Evolutionary conservation across 2,329 filamentous ascomycete genomes (phyloP).

Genomic region (Elsinoe fawcettii): DNA sequence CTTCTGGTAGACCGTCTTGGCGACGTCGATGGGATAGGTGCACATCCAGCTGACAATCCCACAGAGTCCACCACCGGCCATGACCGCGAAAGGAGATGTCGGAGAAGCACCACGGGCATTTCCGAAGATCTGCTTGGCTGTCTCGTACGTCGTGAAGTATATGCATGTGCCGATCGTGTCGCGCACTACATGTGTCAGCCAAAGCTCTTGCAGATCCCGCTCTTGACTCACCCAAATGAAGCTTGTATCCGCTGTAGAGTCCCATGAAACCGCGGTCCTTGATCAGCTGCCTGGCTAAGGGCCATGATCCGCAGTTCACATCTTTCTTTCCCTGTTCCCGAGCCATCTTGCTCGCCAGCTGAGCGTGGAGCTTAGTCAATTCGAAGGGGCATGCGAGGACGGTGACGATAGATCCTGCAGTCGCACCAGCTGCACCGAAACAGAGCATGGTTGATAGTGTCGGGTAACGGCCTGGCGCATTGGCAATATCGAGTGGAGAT

Average conservation of each 20-base stretch:
- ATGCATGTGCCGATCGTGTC: slow-evolving; percentile 77
- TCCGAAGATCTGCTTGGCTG: slow-evolving; percentile 71
- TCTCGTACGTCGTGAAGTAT: slow-evolving; percentile 87
- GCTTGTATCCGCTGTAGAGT: slow-evolving; percentile 70
- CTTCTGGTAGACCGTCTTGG: slow-evolving; percentile 78
- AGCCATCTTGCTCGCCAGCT: slow-evolving; percentile 72
- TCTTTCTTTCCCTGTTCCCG: slow-evolving; percentile 23
- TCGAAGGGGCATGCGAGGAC: slow-evolving; percentile 81
- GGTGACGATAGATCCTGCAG: slow-evolving; percentile 71
- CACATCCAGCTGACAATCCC: slow-evolving; percentile 77
- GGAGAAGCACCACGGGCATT: slow-evolving; percentile 65
- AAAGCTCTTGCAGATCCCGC: not conserved
- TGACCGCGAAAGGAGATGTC: slow-evolving; percentile 71
- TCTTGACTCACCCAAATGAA: slow-evolving; percentile 62
- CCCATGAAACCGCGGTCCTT: slow-evolving; percentile 64
- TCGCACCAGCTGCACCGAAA: slow-evolving; percentile 70
- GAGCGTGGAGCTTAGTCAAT: slow-evolving; percentile 79
- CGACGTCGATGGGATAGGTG: slow-evolving; percentile 64
- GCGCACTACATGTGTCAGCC: slow-evolving; percentile 47
- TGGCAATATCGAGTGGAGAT: slow-evolving; percentile 67
- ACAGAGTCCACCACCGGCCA: slow-evolving; percentile 70
- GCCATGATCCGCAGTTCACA: slow-evolving; percentile 25
- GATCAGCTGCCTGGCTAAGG: slow-evolving; percentile 69
- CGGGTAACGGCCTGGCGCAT: slow-evolving; percentile 61
- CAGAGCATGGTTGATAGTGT: slow-evolving; percentile 65